Evolutionary conservation across 2,329 filamentous ascomycete species (phyloP), one percentile per base, ranked within the genome.

Genomic region (Tolypocladium guangdongense): DNA sequence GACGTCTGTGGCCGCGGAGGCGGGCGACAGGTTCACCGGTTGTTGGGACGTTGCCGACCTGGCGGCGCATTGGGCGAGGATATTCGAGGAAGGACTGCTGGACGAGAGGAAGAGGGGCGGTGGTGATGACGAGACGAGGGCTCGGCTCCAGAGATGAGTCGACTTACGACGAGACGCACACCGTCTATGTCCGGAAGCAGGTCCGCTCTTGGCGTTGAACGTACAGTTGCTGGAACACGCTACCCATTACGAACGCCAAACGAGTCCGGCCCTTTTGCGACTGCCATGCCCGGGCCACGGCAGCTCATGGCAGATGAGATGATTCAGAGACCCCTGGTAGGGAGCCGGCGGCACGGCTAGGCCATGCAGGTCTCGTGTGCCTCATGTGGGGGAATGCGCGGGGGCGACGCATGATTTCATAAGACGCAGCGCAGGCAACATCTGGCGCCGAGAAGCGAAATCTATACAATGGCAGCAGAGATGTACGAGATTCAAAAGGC

Each of bases 1-100:
- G 52, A 95, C 89, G n/a, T 91, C 82, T 66, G 77, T 96, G 55
- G 73, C 75, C 58, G 74, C 72, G 39, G 78, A 87, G 67, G 57
- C 75, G 50, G 65, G 53, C 50, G 27, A 41, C 38, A 48, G 52
- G 12, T 14, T n/a, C 27, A 33, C 50, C 24, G 48, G 37, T n/a
- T 39, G 33, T 7, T 68, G 63, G 64, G 59, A 68, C n/a, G 54
- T 67, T 49, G 53, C 57, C 11, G 53, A 51, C 6, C 18, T 71
- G 35, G 68, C 68, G 6, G 55, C 43, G n/a, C 57, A 52, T 18
- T 71, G 69, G 69, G 68, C 65, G 5, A 53, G 14, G 14, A 55
- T 67, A 14, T 70, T 71, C 50, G 67, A 70, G 33, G 59, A 70
- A 36, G 68, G 68, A 1, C 27, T 71, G 49, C 14, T 57, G 20